phyloP scores from a whole-genome alignment of 1,139 yeast species.

The Hanseniaspora uvarum region DNA sequence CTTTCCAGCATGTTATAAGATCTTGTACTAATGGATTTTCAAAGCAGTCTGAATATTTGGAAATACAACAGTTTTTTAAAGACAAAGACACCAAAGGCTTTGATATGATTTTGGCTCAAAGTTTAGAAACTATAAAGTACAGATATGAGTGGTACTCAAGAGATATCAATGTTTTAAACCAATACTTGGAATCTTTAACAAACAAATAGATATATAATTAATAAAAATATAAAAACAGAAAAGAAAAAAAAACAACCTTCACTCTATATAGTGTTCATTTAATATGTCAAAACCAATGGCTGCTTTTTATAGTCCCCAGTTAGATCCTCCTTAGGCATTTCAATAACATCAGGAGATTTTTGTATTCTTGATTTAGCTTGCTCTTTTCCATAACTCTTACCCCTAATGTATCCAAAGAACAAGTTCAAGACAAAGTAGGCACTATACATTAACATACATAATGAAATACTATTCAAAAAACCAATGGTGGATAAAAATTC shows the following conservation, averaged over 20 bases:
- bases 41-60: slow-evolving; percentile 45
- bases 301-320: background rate
- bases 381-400: slow-evolving; percentile 6
- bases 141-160: slow-evolving; percentile 57
- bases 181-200: slow-evolving; percentile 30
- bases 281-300: background rate
- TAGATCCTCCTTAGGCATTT: background rate
- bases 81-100: slow-evolving; percentile 58
- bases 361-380: background rate
- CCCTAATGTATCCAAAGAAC: slow-evolving; percentile 10
- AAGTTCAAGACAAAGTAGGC: slow-evolving; percentile 2
- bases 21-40: slow-evolving; percentile 58
- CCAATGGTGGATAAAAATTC: slow-evolving; percentile 6
- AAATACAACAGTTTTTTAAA: slow-evolving; percentile 50
- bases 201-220: no score
- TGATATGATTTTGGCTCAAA: slow-evolving; percentile 62
- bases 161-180: slow-evolving; percentile 44
- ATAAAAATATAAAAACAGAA: no score
- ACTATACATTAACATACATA: slow-evolving; percentile 12
- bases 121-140: slow-evolving; percentile 55
- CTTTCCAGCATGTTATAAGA: slow-evolving; percentile 67
- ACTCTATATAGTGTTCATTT: no score
- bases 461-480: slow-evolving; percentile 1
- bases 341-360: background rate
- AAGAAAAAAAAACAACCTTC: no score